Evolutionary conservation across 2,329 filamentous ascomycete genomes (phyloP).

Genomic region (Pseudocercospora vitis): DNA sequence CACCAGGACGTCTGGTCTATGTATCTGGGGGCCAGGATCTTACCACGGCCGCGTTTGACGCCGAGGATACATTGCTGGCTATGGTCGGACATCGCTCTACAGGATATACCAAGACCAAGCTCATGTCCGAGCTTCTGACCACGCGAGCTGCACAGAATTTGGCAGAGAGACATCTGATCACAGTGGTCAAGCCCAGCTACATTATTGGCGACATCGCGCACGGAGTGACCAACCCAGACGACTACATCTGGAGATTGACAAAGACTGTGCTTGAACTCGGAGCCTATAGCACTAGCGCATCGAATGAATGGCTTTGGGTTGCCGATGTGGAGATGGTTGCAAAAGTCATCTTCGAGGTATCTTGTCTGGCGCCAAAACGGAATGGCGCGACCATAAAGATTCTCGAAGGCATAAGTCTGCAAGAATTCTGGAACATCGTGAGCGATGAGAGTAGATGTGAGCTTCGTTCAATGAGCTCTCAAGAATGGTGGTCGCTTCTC

Average conservation of each 20-base stretch:
- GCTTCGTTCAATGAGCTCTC: background rate
- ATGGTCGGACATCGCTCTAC: background rate
- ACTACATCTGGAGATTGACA: background rate
- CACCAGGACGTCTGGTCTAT: background rate
- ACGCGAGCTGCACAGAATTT: background rate
- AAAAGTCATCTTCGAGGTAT: background rate
- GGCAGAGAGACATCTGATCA: background rate
- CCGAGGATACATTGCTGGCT: background rate
- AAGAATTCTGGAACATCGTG: too few relatives aligned
- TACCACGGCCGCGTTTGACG: background rate
- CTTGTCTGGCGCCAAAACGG: background rate
- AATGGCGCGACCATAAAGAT: background rate
- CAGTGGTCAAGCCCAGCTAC: background rate
- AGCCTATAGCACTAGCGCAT: background rate
- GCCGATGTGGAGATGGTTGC: background rate
- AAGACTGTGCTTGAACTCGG: background rate
- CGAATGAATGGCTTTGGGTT: background rate
- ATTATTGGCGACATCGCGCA: background rate
- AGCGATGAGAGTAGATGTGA: too few relatives aligned
- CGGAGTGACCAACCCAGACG: background rate
- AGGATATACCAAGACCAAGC: background rate
- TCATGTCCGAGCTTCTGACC: background rate
- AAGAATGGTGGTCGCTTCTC: slow-evolving; percentile 2
- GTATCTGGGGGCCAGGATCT: background rate
- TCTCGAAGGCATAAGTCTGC: background rate